Evolutionary conservation across 345 rosid species (phyloP).

Genomic region (Salix udensis): DNA sequence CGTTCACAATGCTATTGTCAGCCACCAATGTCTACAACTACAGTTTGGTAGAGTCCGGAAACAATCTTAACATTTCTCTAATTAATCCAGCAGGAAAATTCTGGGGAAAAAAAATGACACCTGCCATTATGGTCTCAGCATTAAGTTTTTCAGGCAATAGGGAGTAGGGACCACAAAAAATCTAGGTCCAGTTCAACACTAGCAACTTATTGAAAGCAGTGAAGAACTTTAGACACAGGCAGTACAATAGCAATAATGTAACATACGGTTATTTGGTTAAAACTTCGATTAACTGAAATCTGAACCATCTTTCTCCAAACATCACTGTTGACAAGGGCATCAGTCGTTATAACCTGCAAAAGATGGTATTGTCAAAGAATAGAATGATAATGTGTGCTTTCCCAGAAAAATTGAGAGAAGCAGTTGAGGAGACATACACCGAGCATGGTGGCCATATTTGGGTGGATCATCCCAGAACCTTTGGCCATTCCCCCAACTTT

Average conservation of each 20-base stretch:
- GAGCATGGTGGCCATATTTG: constrained; percentile 95
- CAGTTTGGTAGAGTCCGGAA: background rate
- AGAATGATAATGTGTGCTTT: background rate
- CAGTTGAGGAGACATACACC: constrained; percentile 57
- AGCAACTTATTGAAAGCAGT: constrained; percentile 1
- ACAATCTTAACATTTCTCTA: background rate
- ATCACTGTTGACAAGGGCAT: constrained; percentile 72
- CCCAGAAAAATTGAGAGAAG: constrained; percentile 16
- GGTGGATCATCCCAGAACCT: constrained; percentile 99
- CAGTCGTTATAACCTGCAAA: constrained; percentile 89
- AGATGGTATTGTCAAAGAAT: constrained; percentile 9
- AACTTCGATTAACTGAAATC: constrained; percentile 79
- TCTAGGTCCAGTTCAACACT: background rate
- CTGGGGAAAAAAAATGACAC: background rate
- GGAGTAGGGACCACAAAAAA: background rate
- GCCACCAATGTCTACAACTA: background rate
- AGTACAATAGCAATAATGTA: constrained; percentile 8
- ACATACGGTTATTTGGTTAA: constrained; percentile 94
- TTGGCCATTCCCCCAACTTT: constrained; percentile 95
- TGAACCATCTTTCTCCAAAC: constrained; percentile 92
- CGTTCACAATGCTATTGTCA: background rate
- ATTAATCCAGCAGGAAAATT: background rate
- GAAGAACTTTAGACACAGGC: background rate
- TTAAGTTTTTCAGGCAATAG: background rate
- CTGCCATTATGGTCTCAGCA: background rate